phyloP scores from a whole-genome alignment of 2,329 filamentous ascomycete species.

The Aspergillus sp. region DNA sequence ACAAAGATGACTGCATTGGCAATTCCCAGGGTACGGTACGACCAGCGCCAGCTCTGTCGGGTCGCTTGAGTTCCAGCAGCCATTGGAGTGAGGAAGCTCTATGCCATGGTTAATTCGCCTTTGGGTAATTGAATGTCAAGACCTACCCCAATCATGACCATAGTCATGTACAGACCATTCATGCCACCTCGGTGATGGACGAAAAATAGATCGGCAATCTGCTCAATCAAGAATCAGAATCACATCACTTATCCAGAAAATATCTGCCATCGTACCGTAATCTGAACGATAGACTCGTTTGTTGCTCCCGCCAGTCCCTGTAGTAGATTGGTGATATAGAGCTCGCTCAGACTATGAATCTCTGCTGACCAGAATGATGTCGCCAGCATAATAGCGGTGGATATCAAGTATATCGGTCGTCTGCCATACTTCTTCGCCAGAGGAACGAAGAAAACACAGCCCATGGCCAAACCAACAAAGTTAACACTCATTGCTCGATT shows the following conservation, averaged over 20 bases:
- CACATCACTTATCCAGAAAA: neutral
- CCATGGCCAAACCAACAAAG: constrained; percentile 41
- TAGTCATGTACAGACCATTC: constrained; percentile 47
- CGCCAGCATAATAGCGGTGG: constrained; percentile 32
- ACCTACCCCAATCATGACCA: constrained; percentile 32
- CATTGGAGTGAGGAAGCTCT: constrained; percentile 30
- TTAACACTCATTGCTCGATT: constrained; percentile 45
- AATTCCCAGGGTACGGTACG: constrained; percentile 31
- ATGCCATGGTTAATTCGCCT: neutral
- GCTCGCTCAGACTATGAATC: constrained; percentile 36
- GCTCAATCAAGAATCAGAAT: constrained; percentile 14
- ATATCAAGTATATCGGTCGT: constrained; percentile 42
- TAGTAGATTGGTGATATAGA: constrained; percentile 40
- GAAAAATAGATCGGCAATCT: constrained; percentile 47
- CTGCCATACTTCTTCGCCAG: constrained; percentile 45
- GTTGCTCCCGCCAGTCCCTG: constrained; percentile 32
- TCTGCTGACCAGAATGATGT: constrained; percentile 38
- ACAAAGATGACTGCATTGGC: constrained; percentile 23
- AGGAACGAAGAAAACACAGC: constrained; percentile 43
- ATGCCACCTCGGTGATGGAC: constrained; percentile 47
- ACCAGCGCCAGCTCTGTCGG: constrained; percentile 30
- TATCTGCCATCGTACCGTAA: constrained; percentile 30
- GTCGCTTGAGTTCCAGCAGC: constrained; percentile 29
- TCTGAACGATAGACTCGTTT: constrained; percentile 34
- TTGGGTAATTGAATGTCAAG: constrained; percentile 12